Evolutionary conservation across 495 filamentous ascomycete species (phyloP), one percentile per base, ranked within the genome.

Genomic region (Jackrogersella multiformis): DNA sequence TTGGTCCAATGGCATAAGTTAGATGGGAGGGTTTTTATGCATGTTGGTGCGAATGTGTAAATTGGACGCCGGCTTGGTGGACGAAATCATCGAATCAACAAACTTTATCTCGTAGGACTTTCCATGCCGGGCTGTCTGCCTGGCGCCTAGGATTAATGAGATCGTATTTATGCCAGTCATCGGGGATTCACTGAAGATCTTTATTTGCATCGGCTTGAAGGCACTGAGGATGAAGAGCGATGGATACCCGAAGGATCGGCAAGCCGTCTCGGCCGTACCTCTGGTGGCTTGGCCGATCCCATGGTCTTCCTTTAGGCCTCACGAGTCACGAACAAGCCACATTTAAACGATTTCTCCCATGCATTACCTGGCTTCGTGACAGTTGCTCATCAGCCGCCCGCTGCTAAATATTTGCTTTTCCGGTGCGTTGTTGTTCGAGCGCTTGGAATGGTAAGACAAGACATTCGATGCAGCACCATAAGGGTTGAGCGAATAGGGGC

Each of bases 21-120:
- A 45, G 9, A 46, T 49, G 21, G 35, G 36, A 28, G 12, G 32
- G 15, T 7, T 28, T 56, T 55, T 55, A 60, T 69, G 66, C 60
- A 69, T 69, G 66, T 69, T 69, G 60, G 66, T 69, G 55, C 66
- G 21, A 60, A 24, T 44, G 16, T 32, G 42, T 21, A 63, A 54
- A 53, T 45, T 39, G 15, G 45, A 24, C n/a, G 24, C 10, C 13
- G 36, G 12, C 18, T 16, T 20, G 13, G n/a, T 42, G 8, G 15
- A 30, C 13, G 10, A 48, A 30, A 32, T n/a, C 42, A 34, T 18
- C 15, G 4, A 56, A 48, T 32, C 21, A n/a, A 56, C 16, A 21
- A 30, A 34, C 24, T 45, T 5, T 3, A 20, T 21, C 20, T 5
- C 32, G 2, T 8, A 57, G 26, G 38, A 36, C 23, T 41, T 54